phyloP scores from a whole-genome alignment of 1,139 yeast genomes.

The Pichia sp. region DNA sequence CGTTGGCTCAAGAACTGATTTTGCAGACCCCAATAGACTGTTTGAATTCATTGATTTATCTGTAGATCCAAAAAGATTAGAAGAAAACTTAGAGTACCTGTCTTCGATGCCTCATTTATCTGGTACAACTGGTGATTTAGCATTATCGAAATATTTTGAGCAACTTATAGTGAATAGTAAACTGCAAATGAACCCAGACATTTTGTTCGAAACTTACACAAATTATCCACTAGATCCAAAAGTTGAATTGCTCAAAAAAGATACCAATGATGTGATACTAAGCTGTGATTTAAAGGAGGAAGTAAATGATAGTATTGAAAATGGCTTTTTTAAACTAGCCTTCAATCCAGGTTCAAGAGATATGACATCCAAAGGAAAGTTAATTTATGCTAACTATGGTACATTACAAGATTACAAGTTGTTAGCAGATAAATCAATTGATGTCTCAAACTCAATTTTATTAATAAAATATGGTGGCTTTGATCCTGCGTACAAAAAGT shows the following conservation, averaged over 20 bases:
- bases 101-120: constrained; percentile 82
- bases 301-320: constrained; percentile 10
- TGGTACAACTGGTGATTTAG: constrained; percentile 79
- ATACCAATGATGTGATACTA: constrained; percentile 16
- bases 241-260: constrained; percentile 19
- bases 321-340: constrained; percentile 31
- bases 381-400: constrained; percentile 64
- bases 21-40: constrained; percentile 52
- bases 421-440: constrained; percentile 35
- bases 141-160: constrained; percentile 60
- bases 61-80: constrained; percentile 53
- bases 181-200: constrained; percentile 43
- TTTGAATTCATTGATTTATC: constrained; percentile 41
- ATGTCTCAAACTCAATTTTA: constrained; percentile 41
- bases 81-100: constrained; percentile 66
- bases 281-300: constrained; percentile 29
- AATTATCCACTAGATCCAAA: constrained; percentile 47
- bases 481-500: constrained; percentile 41
- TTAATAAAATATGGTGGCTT: constrained; percentile 45
- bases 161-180: constrained; percentile 54
- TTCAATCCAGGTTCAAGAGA: constrained; percentile 65
- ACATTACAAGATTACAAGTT: constrained; percentile 47
- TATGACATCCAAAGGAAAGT: constrained; percentile 47
- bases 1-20: constrained; percentile 43
- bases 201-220: constrained; percentile 46